Conservation (phyloP, 805 yeast species). For the Pichia cabralensis region DNA sequence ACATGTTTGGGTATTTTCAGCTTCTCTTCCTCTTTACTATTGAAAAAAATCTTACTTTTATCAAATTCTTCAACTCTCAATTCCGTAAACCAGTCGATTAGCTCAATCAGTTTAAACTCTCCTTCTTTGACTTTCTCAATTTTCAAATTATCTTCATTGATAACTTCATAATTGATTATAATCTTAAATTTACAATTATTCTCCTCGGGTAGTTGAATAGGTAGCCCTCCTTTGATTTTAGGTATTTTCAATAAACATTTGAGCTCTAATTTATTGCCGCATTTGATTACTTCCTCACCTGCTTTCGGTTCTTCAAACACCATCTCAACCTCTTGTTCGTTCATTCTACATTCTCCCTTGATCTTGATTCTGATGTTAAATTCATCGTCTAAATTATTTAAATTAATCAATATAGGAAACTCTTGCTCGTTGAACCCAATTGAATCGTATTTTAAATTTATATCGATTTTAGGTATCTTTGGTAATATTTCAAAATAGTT, state of each 20-base stretch:
- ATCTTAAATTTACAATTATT: slow-evolving; percentile 14
- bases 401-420: slow-evolving; percentile 17
- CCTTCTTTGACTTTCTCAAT: slow-evolving; percentile 2
- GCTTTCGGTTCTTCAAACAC: slow-evolving; percentile 13
- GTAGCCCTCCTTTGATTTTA: slow-evolving; percentile 1
- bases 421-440: slow-evolving; percentile 26
- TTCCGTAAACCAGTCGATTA: slow-evolving; percentile 5
- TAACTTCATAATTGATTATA: slow-evolving; percentile 6
- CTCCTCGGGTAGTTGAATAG: too few relatives aligned
- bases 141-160: slow-evolving; percentile 1
- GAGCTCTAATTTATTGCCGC: too few relatives aligned
- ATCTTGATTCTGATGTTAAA: slow-evolving; percentile 1
- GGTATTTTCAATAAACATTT: background rate
- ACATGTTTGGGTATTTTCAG: too few relatives aligned
- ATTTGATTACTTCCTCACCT: slow-evolving; percentile 1
- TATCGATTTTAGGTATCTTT: slow-evolving; percentile 27
- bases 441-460: slow-evolving; percentile 18
- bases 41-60: too few relatives aligned
- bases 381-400: too few relatives aligned
- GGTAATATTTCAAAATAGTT: slow-evolving; percentile 27
- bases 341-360: background rate
- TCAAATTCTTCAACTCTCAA: slow-evolving; percentile 3
- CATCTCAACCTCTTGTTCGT: slow-evolving; percentile 7
- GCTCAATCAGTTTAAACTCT: slow-evolving; percentile 5
- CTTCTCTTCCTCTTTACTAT: too few relatives aligned